Percentiles rank a stretch among this genome's conserved stretches.
Evolutionary conservation across 176 grass and related monocot species (phyloP).

Genomic region (Cenchrus americanus): DNA sequence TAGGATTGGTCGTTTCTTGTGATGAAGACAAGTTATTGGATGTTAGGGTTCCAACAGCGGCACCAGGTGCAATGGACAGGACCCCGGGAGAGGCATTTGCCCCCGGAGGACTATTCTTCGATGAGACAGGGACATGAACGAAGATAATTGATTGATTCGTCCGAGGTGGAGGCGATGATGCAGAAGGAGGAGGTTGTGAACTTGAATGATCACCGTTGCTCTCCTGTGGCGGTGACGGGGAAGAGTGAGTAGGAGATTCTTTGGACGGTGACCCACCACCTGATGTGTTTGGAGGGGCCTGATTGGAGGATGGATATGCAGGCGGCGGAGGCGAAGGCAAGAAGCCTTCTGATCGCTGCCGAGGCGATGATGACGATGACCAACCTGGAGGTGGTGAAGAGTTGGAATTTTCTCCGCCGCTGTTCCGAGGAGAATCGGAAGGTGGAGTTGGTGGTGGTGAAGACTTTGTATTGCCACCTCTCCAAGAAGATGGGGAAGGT

Average conservation of each 20-base stretch:
- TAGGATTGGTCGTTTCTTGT: not conserved
- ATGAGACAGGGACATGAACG: conserved; percentile 20
- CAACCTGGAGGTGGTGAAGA: conserved; percentile 27
- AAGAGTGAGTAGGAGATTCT: conserved; percentile 14
- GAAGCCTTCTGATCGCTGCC: conserved; percentile 15
- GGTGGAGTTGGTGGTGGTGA: conserved; percentile 22
- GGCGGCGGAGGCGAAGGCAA: conserved; percentile 2
- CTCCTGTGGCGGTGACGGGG: conserved; percentile 6
- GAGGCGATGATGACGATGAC: conserved; percentile 32
- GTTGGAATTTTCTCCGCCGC: not conserved
- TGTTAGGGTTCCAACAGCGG: not conserved
- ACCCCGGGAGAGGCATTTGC: not conserved
- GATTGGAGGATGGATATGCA: not conserved
- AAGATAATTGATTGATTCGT: conserved; percentile 41
- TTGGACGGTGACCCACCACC: not conserved
- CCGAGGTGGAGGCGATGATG: not conserved
- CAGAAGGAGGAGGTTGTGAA: conserved; percentile 19
- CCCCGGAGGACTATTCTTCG: conserved; percentile 9
- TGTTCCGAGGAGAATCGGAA: conserved; percentile 1
- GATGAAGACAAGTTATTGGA: not conserved
- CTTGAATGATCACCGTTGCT: conserved; percentile 8
- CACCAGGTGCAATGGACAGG: conserved; percentile 16
- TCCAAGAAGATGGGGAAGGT: not conserved
- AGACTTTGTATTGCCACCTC: not conserved
- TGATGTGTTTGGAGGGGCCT: conserved; percentile 13